These are phyloP conservation scores for Pleurotus djamor DNA, from an alignment of 768 basidiomycete genomes.

Conservation along the genomic window DNA sequence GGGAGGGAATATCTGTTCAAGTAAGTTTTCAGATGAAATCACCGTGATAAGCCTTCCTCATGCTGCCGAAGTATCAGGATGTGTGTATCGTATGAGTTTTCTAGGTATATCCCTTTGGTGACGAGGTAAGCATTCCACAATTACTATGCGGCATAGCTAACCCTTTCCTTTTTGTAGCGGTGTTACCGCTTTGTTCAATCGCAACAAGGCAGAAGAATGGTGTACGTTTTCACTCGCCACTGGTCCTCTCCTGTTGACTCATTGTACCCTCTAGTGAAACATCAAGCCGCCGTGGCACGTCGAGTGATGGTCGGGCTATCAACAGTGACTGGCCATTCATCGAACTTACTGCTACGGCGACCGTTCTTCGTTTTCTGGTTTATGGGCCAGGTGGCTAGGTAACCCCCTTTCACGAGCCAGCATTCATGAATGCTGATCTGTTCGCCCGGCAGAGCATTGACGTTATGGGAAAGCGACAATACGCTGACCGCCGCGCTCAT, in stretches of 20 bases:
- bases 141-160: neutral
- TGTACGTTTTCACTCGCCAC: constrained; percentile 38
- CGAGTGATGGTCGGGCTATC: constrained; percentile 59
- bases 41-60: no score
- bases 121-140: constrained; percentile 38
- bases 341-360: constrained; percentile 47
- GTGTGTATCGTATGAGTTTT: constrained; percentile 71
- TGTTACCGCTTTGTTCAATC: constrained; percentile 44
- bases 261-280: constrained; percentile 42
- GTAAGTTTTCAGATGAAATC: no score
- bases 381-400: constrained; percentile 68
- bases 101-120: constrained; percentile 58
- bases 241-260: constrained; percentile 6
- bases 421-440: neutral
- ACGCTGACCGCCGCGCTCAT: constrained; percentile 59
- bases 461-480: constrained; percentile 61
- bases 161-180: constrained; percentile 26
- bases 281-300: constrained; percentile 58
- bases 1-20: constrained; percentile 78
- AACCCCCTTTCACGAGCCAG: constrained; percentile 7
- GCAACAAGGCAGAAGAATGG: constrained; percentile 66
- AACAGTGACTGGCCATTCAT: constrained; percentile 54
- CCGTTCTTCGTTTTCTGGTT: constrained; percentile 78
- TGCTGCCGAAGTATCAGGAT: constrained; percentile 53
- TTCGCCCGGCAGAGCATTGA: constrained; percentile 38